phyloP scores from a whole-genome alignment of 176 grass and related monocot species.

The Eragrostis nindensis region DNA sequence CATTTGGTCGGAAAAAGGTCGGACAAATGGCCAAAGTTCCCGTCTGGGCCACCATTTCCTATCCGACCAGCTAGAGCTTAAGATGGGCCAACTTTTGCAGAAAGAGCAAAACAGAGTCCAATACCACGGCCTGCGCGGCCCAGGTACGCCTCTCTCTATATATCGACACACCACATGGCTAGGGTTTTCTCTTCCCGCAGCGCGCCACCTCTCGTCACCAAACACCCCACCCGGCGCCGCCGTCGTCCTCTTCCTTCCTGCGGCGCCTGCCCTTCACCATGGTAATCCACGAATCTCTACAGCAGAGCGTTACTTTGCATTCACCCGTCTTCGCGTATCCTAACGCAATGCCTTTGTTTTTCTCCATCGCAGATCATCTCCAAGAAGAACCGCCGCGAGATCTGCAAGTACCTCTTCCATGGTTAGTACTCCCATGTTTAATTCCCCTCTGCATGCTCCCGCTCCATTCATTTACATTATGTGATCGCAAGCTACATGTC shows the following conservation, averaged over 20 bases:
- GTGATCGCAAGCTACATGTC: no score
- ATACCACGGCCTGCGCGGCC: not conserved
- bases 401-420: constrained; percentile 90
- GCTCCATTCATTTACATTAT: no score
- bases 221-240: not conserved
- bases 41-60: not conserved
- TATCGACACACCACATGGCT: not conserved
- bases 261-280: constrained; percentile 32
- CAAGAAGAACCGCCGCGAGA: constrained; percentile 75
- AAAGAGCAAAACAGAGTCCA: not conserved
- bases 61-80: not conserved
- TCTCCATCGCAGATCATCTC: constrained; percentile 59
- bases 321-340: not conserved
- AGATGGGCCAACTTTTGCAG: not conserved
- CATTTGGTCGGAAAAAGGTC: no score
- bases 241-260: not conserved
- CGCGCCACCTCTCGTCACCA: constrained; percentile 19
- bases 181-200: constrained; percentile 50
- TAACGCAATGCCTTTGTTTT: not conserved
- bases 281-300: constrained; percentile 18
- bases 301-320: not conserved
- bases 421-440: constrained; percentile 10
- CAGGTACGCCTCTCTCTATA: not conserved
- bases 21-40: no score
- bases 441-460: fast-evolving